Evolutionary conservation across 805 yeast genomes (phyloP).

Genomic region (Candida arabinofermentans): DNA sequence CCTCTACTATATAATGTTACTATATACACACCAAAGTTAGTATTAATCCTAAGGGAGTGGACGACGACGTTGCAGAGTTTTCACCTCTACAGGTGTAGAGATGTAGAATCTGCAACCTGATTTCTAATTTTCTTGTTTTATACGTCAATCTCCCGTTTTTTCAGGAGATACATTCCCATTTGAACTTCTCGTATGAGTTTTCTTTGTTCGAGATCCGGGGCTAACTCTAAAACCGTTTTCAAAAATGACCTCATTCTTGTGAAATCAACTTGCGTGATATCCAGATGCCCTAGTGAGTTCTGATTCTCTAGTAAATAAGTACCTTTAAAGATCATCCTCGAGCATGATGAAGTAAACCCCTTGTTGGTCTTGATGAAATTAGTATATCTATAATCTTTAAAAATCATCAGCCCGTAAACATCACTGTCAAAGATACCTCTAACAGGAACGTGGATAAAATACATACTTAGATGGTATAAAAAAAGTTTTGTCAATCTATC

Average conservation of each 20-base stretch:
- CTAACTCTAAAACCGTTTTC: constrained; percentile 21
- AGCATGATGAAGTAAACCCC: constrained; percentile 7
- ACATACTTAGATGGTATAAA: constrained; percentile 27
- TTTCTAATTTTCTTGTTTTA: too few species aligned
- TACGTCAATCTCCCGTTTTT: constrained; percentile 55
- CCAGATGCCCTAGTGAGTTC: constrained; percentile 14
- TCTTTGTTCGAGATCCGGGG: constrained; percentile 18
- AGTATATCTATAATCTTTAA: constrained; percentile 33
- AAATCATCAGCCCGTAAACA: constrained; percentile 57
- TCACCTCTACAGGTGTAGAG: too few species aligned
- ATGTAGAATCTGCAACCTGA: too few species aligned
- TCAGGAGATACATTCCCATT: constrained; percentile 44
- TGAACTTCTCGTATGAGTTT: constrained; percentile 42
- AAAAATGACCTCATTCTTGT: constrained; percentile 29
- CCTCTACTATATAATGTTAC: too few species aligned
- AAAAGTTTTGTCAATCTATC: constrained; percentile 50
- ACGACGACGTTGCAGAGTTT: too few species aligned
- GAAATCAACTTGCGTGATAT: constrained; percentile 25
- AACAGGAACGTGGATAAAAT: constrained; percentile 30
- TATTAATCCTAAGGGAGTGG: too few species aligned
- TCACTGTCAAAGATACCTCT: constrained; percentile 59
- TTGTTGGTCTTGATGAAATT: constrained; percentile 4
- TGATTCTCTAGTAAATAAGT: constrained; percentile 13
- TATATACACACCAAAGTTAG: too few species aligned
- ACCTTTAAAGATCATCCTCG: constrained; percentile 13